A percentile compares a stretch with the other conserved stretches of the same genome.
Conservation (phyloP, 2,329 filamentous ascomycete species). For the Neofusicoccum umdonicola region DNA sequence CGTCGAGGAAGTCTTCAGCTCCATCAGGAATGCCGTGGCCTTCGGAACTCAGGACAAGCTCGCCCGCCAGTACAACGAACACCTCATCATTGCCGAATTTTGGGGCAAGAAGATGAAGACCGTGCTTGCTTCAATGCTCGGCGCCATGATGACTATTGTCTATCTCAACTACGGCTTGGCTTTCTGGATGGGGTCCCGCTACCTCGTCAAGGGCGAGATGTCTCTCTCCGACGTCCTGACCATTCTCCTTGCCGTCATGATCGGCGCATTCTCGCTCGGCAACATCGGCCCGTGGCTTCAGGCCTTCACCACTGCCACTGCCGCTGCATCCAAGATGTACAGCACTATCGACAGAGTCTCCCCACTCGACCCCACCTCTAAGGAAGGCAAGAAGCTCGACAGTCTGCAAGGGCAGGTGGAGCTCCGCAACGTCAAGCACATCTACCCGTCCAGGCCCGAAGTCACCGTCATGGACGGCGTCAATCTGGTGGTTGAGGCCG, state of each 20-base stretch:
- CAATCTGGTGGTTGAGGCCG: slow-evolving; percentile 72
- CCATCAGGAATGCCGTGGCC: slow-evolving; percentile 85
- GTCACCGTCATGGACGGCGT: slow-evolving; percentile 84
- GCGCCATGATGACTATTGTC: slow-evolving; percentile 76
- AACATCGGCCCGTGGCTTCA: slow-evolving; percentile 19
- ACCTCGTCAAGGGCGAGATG: slow-evolving; percentile 45
- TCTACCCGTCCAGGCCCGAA: slow-evolving; percentile 87
- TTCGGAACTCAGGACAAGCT: slow-evolving; percentile 92
- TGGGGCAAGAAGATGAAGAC: slow-evolving; percentile 76
- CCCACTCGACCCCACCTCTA: slow-evolving; percentile 71
- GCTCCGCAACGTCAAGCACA: slow-evolving; percentile 76
- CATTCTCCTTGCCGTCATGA: slow-evolving; percentile 86
- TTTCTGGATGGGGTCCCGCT: slow-evolving; percentile 24
- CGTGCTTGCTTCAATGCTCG: slow-evolving; percentile 74
- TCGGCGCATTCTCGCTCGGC: slow-evolving; percentile 86
- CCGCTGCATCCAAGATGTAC: slow-evolving; percentile 84
- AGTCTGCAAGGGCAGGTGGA: slow-evolving; percentile 71
- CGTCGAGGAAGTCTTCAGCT: slow-evolving; percentile 92
- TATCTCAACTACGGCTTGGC: slow-evolving; percentile 63
- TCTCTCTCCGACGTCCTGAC: slow-evolving; percentile 72
- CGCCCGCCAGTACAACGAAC: slow-evolving; percentile 77
- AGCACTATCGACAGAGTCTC: slow-evolving; percentile 87
- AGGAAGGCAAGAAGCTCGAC: slow-evolving; percentile 67
- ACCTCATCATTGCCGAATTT: slow-evolving; percentile 69
- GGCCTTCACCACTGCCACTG: slow-evolving; percentile 22